These are phyloP conservation scores for Picea abies DNA, from an alignment of 83 land plant species.

Conservation along the genomic window DNA sequence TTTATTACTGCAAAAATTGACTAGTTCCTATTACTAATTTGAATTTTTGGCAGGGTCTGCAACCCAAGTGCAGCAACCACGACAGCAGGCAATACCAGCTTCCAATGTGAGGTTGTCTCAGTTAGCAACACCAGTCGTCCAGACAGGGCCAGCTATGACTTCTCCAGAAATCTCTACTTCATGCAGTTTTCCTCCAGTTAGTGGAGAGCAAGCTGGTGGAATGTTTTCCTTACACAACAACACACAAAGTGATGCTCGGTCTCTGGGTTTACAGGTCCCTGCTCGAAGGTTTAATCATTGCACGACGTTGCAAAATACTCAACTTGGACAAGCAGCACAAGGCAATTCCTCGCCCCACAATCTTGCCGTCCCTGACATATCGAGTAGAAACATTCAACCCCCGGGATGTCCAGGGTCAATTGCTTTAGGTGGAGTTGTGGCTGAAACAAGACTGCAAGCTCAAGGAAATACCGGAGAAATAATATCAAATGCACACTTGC, in stretches of 20 bases:
- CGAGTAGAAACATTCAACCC: background rate
- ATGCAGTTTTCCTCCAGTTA: conserved; percentile 3
- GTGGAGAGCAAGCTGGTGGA: conserved; percentile 6
- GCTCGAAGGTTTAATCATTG: background rate
- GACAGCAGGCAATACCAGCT: conserved; percentile 13
- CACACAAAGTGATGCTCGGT: background rate
- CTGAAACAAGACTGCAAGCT: conserved; percentile 1
- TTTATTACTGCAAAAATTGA: background rate
- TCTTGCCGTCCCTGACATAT: background rate
- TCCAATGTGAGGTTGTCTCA: conserved; percentile 5
- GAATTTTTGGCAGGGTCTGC: conserved; percentile 12
- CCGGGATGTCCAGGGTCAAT: background rate
- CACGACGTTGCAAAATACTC: background rate
- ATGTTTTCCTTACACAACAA: conserved; percentile 4
- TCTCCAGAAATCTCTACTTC: background rate
- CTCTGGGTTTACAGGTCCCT: conserved; percentile 2
- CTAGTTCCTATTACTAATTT: background rate
- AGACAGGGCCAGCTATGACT: background rate
- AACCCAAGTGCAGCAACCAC: conserved; percentile 2
- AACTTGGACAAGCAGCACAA: conserved; percentile 1
- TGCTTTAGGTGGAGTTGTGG: background rate
- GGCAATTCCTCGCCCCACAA: background rate
- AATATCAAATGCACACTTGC: background rate
- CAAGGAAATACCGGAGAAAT: conserved; percentile 10
- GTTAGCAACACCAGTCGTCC: background rate